Conservation (phyloP, 208 protist genomes). For the Trypanosoma lewisi region DNA sequence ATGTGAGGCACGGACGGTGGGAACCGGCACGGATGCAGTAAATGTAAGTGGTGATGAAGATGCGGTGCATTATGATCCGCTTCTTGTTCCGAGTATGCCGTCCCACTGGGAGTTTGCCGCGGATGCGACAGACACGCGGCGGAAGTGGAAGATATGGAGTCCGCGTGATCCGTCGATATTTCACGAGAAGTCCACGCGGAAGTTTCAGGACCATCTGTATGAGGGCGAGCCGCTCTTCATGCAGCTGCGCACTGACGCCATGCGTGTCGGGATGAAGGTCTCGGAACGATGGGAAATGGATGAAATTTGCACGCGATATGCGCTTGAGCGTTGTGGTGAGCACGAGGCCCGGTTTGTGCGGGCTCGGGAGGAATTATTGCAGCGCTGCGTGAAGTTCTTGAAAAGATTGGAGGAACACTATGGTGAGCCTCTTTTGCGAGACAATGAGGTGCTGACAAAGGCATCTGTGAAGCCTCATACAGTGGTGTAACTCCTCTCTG, state of each 20-base stretch:
- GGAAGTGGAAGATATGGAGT: constrained; percentile 76
- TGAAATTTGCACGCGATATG: constrained; percentile 47
- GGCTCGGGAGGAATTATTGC: constrained; percentile 43
- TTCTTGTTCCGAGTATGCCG: constrained; percentile 60
- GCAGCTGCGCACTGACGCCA: constrained; percentile 33
- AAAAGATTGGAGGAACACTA: constrained; percentile 59
- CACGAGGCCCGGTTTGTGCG: constrained; percentile 43
- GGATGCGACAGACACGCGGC: constrained; percentile 61
- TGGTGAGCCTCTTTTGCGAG: constrained; percentile 43
- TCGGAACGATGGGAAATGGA: constrained; percentile 76
- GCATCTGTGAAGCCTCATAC: background rate
- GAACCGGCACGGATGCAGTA: background rate
- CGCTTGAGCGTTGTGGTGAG: constrained; percentile 46
- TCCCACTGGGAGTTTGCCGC: constrained; percentile 68
- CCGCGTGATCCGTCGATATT: constrained; percentile 82
- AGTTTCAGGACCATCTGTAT: constrained; percentile 86
- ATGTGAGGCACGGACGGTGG: background rate
- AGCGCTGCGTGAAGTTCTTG: constrained; percentile 39
- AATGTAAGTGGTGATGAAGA: constrained; percentile 1
- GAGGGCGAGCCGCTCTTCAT: constrained; percentile 87
- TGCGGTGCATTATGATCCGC: constrained; percentile 24
- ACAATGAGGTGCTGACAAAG: constrained; percentile 12
- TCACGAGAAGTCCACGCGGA: constrained; percentile 71
- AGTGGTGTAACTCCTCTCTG: too few relatives aligned
- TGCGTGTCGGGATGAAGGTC: constrained; percentile 43